These are phyloP conservation scores for Malus hybrid DNA, from an alignment of 331 rosid species.

Conservation along the genomic window DNA sequence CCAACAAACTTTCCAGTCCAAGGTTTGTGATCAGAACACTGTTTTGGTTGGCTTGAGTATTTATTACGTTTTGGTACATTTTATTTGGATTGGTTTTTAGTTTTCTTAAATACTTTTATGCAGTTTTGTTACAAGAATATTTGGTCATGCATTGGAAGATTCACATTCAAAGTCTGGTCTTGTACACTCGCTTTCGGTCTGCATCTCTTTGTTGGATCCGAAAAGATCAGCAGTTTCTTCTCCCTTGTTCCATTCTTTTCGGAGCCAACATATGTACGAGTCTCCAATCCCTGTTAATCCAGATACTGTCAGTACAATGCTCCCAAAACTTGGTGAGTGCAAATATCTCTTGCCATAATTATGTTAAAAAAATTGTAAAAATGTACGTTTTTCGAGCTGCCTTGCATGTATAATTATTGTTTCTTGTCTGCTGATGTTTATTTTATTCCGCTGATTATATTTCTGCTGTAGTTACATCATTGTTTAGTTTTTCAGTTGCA, in stretches of 20 bases:
- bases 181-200: slow-evolving; percentile 82
- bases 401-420: neutral
- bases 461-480: neutral
- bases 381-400: neutral
- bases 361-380: neutral
- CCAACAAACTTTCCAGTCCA: slow-evolving; percentile 84
- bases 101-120: slow-evolving; percentile 14
- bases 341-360: neutral
- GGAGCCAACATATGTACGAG: slow-evolving; percentile 83
- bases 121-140: slow-evolving; percentile 77
- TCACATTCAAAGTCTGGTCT: slow-evolving; percentile 74
- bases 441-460: neutral
- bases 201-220: slow-evolving; percentile 95
- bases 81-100: neutral
- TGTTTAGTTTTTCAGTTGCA: neutral
- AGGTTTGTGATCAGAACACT: slow-evolving; percentile 46
- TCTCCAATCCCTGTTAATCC: slow-evolving; percentile 66
- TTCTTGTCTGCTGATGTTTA: neutral
- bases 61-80: neutral
- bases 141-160: slow-evolving; percentile 84
- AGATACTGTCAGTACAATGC: slow-evolving; percentile 86
- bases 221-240: slow-evolving; percentile 59
- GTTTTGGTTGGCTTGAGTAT: neutral
- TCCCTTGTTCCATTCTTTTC: slow-evolving; percentile 81
- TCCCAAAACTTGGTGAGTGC: slow-evolving; percentile 72